Evolutionary conservation across 805 yeast species (phyloP), one percentile per base, ranked within the genome.

Genomic region (Candida taoyuanica): DNA sequence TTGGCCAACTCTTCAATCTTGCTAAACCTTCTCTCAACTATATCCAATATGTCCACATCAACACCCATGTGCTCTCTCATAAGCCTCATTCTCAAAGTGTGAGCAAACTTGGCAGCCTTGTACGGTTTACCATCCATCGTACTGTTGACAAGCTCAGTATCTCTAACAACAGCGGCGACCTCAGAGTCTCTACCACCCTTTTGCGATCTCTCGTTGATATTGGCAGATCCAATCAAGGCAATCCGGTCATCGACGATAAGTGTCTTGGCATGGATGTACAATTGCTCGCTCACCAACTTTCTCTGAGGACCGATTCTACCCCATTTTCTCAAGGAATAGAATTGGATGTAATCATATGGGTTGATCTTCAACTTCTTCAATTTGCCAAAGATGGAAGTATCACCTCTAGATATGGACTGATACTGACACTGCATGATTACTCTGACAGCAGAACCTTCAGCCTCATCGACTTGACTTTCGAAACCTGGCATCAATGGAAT

Each of bases 401-500:
- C 73, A 3, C 98, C 98, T 55, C 95, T 76, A 1, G 95, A 85
- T 15, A 93, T 93, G 3, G 96, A 82, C 78, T 86, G 80, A 60
- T 78, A 93, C 63, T 93, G 98, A 56, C 97, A 88, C 62, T 88
- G 91, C 93, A 91, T 89, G 49, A 93, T 94, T 18, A 93, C 81
- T 54, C 99, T 77, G 5, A 93, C 88, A n/a, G 95, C 76, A 0
- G 96, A 84, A 2, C 96, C 98, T 48, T 88, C 96, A 13, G 93
- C 84, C 46, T 84, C 77, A 56, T 91, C 98, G 16, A 94, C 95
- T 48, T 87, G 85, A 19, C 95, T 80, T 54, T 84, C 93, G 59
- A 94, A 93, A 0, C 98, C 99, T 2, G 99, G 99, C 93, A 93
- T 87, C 48, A 93, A 68, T 3, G 99, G 99, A 46, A 93, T 87